Percentiles rank a stretch among this genome's conserved stretches.
phyloP scores from a whole-genome alignment of 1,139 yeast species.

The Kodamaea sp. region DNA sequence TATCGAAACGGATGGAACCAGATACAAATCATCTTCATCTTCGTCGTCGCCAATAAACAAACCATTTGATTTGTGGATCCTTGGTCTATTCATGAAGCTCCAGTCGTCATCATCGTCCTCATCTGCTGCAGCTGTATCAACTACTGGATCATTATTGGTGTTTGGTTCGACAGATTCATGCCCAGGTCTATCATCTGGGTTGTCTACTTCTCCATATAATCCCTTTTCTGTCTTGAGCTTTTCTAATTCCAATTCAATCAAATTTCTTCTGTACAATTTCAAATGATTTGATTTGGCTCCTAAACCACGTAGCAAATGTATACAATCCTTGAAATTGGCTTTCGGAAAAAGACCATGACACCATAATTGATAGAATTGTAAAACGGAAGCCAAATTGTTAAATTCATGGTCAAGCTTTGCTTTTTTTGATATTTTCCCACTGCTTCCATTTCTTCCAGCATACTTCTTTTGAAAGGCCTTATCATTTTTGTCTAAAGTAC shows the following conservation, averaged over 20 bases:
- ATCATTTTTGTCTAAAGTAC: constrained; percentile 29
- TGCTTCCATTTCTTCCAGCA: constrained; percentile 3
- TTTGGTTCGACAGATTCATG: not conserved
- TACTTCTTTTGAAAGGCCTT: constrained; percentile 18
- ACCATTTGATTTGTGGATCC: constrained; percentile 15
- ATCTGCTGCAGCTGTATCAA: constrained; percentile 4
- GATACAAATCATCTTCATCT: constrained; percentile 14
- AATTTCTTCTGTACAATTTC: constrained; percentile 34
- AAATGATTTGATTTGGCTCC: constrained; percentile 33
- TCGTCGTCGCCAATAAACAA: constrained; percentile 31
- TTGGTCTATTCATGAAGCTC: constrained; percentile 27
- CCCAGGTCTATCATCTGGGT: not conserved
- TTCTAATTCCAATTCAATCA: constrained; percentile 33
- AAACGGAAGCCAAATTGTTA: constrained; percentile 41
- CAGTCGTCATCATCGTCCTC: constrained; percentile 32
- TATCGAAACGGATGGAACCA: not conserved
- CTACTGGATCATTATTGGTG: constrained; percentile 4
- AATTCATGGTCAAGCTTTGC: constrained; percentile 38
- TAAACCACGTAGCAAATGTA: constrained; percentile 31
- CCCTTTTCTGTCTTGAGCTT: constrained; percentile 35
- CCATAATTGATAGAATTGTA: constrained; percentile 78
- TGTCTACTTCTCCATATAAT: constrained; percentile 18
- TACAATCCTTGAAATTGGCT: constrained; percentile 67
- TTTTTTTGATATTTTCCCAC: constrained; percentile 11
- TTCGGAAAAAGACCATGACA: constrained; percentile 78